Evolutionary conservation across 352 stramenopile genomes (phyloP).

Genomic region (Phytopythium kandeliae): DNA sequence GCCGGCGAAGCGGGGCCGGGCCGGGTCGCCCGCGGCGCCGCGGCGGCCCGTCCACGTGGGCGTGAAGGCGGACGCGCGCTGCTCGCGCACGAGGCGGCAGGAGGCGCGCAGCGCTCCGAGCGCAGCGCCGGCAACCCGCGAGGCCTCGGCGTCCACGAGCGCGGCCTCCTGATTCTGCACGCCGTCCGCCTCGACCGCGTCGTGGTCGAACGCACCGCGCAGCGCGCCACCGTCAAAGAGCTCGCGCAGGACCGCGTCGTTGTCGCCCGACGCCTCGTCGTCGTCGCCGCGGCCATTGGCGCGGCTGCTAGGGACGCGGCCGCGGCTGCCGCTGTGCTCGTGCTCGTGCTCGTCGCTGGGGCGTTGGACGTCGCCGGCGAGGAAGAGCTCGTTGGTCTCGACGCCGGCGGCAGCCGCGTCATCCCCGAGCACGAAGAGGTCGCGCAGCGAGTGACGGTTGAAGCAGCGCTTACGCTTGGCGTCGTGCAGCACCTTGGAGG

Average conservation of each 20-base stretch:
- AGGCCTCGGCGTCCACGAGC: constrained; percentile 91
- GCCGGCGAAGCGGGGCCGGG: constrained; percentile 28
- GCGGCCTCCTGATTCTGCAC: constrained; percentile 86
- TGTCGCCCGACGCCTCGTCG: constrained; percentile 52
- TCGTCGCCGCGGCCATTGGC: neutral
- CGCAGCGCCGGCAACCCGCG: constrained; percentile 85
- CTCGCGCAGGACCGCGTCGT: constrained; percentile 84
- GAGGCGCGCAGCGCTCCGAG: constrained; percentile 77
- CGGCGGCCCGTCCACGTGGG: constrained; percentile 76
- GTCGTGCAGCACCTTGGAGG: constrained; percentile 96
- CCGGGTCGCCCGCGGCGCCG: constrained; percentile 57
- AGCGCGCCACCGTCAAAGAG: constrained; percentile 90
- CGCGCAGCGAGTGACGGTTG: constrained; percentile 93
- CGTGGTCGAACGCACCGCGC: constrained; percentile 95
- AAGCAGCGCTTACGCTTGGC: constrained; percentile 96
- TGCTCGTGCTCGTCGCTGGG: constrained; percentile 14
- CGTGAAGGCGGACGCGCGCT: constrained; percentile 54
- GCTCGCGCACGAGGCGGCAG: constrained; percentile 61
- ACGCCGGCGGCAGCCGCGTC: constrained; percentile 59
- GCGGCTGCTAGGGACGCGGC: too few relatives aligned
- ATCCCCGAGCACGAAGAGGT: constrained; percentile 92
- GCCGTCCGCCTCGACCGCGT: constrained; percentile 86
- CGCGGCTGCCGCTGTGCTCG: neutral
- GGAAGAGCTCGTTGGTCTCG: constrained; percentile 92
- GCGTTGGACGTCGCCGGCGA: constrained; percentile 78